These are phyloP conservation scores for Thoreauomyces humboldtii DNA, from an alignment of 192 early-diverging fungal genomes.

Conservation along the genomic window DNA sequence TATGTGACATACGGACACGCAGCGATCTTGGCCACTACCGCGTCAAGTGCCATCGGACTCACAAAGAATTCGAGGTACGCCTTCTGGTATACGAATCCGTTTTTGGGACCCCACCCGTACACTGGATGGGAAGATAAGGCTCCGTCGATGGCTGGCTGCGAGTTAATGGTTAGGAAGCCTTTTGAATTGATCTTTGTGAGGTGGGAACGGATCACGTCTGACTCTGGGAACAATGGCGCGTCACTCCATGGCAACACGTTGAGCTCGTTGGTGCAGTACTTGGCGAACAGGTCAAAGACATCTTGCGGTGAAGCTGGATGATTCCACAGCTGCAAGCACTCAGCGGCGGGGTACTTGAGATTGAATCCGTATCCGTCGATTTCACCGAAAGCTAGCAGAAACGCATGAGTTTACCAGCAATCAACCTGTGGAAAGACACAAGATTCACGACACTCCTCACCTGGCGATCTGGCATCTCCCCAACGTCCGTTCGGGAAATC, in stretches of 20 bases:
- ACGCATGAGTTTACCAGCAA: background rate
- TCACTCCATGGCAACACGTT: slow-evolving; percentile 90
- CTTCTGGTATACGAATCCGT: slow-evolving; percentile 96
- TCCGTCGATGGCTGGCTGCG: slow-evolving; percentile 92
- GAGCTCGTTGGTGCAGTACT: slow-evolving; percentile 79
- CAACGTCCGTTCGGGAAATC: slow-evolving; percentile 98
- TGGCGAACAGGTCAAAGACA: slow-evolving; percentile 73
- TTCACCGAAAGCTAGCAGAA: slow-evolving; percentile 47
- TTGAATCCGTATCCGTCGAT: slow-evolving; percentile 77
- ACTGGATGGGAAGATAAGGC: slow-evolving; percentile 70
- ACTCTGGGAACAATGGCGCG: slow-evolving; percentile 74
- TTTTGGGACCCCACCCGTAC: slow-evolving; percentile 93
- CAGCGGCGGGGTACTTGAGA: slow-evolving; percentile 66
- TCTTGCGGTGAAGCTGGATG: slow-evolving; percentile 64
- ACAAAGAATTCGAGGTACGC: slow-evolving; percentile 97
- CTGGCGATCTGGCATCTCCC: slow-evolving; percentile 95
- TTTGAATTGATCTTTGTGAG: slow-evolving; percentile 70
- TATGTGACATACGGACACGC: slow-evolving; percentile 70
- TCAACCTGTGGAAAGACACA: background rate
- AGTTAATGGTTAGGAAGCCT: slow-evolving; percentile 96
- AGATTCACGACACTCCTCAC: too few species aligned
- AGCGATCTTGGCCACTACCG: slow-evolving; percentile 68
- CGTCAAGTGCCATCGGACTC: slow-evolving; percentile 63
- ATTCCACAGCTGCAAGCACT: slow-evolving; percentile 79
- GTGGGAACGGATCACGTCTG: slow-evolving; percentile 64